A percentile compares a stretch with the other conserved stretches of the same genome.
phyloP scores from a whole-genome alignment of 768 basidiomycete genomes.

The Russula sp. region DNA sequence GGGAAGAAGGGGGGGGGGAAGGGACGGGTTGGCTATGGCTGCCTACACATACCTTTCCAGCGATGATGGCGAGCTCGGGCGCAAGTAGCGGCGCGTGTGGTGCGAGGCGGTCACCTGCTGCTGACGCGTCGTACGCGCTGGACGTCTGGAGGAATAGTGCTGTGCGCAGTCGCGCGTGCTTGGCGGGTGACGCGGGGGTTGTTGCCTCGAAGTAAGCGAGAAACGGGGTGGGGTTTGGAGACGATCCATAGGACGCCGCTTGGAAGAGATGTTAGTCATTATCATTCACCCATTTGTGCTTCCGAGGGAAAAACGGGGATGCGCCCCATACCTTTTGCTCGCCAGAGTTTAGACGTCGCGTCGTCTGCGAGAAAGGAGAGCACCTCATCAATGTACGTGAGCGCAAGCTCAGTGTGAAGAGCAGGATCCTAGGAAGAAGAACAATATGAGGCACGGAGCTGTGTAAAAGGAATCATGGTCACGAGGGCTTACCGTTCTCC shows the following conservation, averaged over 20 bases:
- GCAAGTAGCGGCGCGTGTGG: constrained; percentile 47
- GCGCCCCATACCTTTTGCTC: constrained; percentile 16
- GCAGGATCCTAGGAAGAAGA: constrained; percentile 40
- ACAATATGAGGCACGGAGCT: not conserved
- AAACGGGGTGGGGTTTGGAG: constrained; percentile 37
- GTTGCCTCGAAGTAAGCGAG: constrained; percentile 75
- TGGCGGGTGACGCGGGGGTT: constrained; percentile 70
- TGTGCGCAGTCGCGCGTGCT: constrained; percentile 64
- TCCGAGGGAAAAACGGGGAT: not conserved
- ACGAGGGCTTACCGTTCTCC: constrained; percentile 42
- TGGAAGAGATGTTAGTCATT: not conserved
- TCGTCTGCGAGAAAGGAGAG: constrained; percentile 25
- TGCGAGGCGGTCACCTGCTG: constrained; percentile 38
- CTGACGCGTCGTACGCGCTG: constrained; percentile 50
- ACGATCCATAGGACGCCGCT: constrained; percentile 28
- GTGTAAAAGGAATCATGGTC: not conserved
- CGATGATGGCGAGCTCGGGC: constrained; percentile 70
- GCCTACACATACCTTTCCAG: constrained; percentile 54
- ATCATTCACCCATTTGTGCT: too few species aligned
- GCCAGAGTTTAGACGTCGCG: constrained; percentile 17
- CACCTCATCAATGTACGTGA: constrained; percentile 9
- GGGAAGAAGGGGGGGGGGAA: too few species aligned
- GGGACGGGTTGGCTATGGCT: not conserved
- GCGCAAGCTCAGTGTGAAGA: constrained; percentile 53
- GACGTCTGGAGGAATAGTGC: constrained; percentile 80